Evolutionary conservation across 495 filamentous ascomycete species (phyloP).

Genomic region (Tuber indicum): DNA sequence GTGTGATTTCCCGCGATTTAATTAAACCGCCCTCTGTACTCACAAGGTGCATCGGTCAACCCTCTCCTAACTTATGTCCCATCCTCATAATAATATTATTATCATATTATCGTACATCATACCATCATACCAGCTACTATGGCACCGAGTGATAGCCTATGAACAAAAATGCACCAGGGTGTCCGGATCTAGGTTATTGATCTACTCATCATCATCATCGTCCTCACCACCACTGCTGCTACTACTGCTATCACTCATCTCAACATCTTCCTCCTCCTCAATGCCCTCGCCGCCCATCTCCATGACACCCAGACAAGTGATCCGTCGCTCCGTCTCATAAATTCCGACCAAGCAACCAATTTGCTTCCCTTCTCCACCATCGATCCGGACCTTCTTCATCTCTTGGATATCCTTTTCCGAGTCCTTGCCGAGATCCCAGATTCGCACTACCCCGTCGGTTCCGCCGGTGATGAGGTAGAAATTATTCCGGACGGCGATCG

Average conservation of each 20-base stretch:
- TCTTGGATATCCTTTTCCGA: constrained; percentile 42
- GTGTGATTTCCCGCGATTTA: not conserved
- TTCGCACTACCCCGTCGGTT: constrained; percentile 71
- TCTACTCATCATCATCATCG: constrained; percentile 27
- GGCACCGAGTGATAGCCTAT: not conserved
- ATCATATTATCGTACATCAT: too few relatives aligned
- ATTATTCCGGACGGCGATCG: constrained; percentile 50
- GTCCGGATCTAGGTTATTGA: not conserved
- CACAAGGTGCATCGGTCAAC: not conserved
- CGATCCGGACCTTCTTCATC: constrained; percentile 36
- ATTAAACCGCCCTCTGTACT: not conserved
- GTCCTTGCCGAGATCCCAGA: constrained; percentile 57
- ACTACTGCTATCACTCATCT: constrained; percentile 27
- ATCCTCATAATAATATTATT: not conserved
- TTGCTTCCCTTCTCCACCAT: constrained; percentile 45
- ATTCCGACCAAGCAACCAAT: constrained; percentile 67
- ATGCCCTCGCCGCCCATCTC: constrained; percentile 54
- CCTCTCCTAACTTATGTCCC: not conserved
- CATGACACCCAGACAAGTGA: constrained; percentile 84
- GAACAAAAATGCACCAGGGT: not conserved
- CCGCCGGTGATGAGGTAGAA: constrained; percentile 66
- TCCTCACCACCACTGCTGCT: not conserved
- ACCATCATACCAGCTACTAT: not conserved
- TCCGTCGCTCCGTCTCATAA: constrained; percentile 77
- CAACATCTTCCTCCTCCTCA: constrained; percentile 39